phyloP scores from a whole-genome alignment of 352 stramenopile species.

The Pythium pectinolyticum region DNA sequence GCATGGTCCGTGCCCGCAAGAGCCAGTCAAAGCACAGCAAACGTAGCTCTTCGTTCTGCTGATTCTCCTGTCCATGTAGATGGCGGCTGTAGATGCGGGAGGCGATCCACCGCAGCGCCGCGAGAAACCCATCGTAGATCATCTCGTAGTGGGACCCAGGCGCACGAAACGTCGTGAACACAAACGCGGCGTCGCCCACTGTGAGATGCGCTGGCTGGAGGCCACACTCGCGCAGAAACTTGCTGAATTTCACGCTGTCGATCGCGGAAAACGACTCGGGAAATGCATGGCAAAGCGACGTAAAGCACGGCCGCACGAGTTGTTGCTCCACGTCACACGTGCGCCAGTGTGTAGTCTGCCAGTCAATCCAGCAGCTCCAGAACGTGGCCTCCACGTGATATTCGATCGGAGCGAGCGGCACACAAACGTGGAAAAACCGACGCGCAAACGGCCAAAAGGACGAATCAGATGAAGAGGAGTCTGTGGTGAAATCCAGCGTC shows the following conservation, averaged over 20 bases:
- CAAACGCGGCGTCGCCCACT: conserved; percentile 65
- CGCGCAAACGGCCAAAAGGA: conserved; percentile 18
- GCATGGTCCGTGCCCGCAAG: conserved; percentile 42
- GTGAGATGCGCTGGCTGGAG: conserved; percentile 46
- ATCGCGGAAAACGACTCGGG: conserved; percentile 44
- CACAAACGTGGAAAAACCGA: conserved; percentile 42
- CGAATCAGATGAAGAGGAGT: neutral
- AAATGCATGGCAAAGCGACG: conserved; percentile 48
- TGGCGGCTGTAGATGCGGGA: conserved; percentile 27
- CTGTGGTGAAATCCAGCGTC: conserved; percentile 40
- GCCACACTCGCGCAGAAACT: conserved; percentile 60
- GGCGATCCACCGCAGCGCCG: conserved; percentile 42
- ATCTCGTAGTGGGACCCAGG: conserved; percentile 57
- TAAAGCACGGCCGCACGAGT: conserved; percentile 46
- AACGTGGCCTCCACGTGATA: conserved; percentile 40
- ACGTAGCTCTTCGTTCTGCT: conserved; percentile 19
- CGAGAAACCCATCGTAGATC: conserved; percentile 51
- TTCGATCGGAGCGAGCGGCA: conserved; percentile 37
- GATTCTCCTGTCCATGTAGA: neutral
- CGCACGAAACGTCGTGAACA: conserved; percentile 50
- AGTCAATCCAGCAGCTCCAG: conserved; percentile 67
- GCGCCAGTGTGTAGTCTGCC: conserved; percentile 32
- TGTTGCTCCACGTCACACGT: conserved; percentile 34
- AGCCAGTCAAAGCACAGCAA: conserved; percentile 50
- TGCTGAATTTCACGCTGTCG: conserved; percentile 81